phyloP scores from a whole-genome alignment of 2,329 filamentous ascomycete species.

The Pyrenophora teres region DNA sequence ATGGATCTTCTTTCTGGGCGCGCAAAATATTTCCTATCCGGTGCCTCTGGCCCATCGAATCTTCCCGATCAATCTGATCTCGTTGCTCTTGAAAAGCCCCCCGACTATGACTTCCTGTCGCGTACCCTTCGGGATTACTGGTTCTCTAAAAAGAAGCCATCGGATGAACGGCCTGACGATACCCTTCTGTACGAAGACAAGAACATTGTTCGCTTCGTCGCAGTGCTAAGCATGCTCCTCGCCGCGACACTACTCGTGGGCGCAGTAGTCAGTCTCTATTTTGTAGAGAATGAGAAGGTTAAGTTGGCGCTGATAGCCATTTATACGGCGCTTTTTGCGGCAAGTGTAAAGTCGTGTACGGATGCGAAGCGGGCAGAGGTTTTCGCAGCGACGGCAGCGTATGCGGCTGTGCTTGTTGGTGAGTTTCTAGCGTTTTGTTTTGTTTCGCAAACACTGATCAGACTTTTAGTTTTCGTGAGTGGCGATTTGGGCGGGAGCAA shows the following conservation, averaged over 20 bases:
- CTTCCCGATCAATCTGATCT: background rate
- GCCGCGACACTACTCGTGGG: slow-evolving; percentile 29
- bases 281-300: slow-evolving; percentile 11
- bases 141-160: background rate
- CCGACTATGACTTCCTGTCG: background rate
- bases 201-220: background rate
- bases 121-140: background rate
- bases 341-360: slow-evolving; percentile 24
- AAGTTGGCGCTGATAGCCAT: slow-evolving; percentile 26
- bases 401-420: slow-evolving; percentile 27
- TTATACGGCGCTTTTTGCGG: slow-evolving; percentile 29
- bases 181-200: background rate
- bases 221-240: background rate
- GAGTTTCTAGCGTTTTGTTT: background rate
- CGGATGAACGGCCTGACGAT: background rate
- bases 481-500: slow-evolving; percentile 20
- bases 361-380: slow-evolving; percentile 29
- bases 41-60: too few relatives aligned
- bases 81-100: background rate
- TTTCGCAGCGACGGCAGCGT: slow-evolving; percentile 32
- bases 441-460: background rate
- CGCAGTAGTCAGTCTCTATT: slow-evolving; percentile 27
- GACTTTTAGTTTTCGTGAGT: slow-evolving; percentile 22
- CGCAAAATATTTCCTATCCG: background rate
- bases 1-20: background rate